A percentile compares a stretch with the other conserved stretches of the same genome.
These are phyloP conservation scores for Macadamia integrifolia DNA, from an alignment of 164 flowering plant species.

Conservation along the genomic window DNA sequence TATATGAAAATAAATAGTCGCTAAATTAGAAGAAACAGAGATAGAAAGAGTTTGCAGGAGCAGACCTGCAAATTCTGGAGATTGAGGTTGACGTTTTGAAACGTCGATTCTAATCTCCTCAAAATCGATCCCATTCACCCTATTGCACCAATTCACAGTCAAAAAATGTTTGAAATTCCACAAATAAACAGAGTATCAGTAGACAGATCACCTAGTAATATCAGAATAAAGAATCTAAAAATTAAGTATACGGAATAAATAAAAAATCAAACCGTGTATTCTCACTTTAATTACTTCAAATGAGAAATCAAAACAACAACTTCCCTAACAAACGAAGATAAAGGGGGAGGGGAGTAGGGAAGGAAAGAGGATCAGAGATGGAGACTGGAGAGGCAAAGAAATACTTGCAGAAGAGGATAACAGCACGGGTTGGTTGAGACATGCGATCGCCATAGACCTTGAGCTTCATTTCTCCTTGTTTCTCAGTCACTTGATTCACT, in stretches of 20 bases:
- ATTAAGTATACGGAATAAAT: neutral
- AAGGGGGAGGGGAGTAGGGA: no score
- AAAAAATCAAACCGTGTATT: neutral
- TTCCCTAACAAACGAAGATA: no score
- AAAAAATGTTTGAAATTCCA: no score
- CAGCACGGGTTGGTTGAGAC: conserved; percentile 88
- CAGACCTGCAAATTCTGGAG: conserved; percentile 62
- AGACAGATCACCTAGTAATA: no score
- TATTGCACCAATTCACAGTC: conserved; percentile 11
- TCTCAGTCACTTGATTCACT: no score
- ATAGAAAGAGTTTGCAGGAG: no score
- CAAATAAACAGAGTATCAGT: no score
- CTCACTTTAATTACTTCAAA: no score
- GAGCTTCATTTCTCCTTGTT: conserved; percentile 23
- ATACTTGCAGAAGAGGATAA: conserved; percentile 89
- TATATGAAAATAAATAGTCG: neutral
- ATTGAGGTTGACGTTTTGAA: conserved; percentile 40
- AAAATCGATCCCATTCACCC: conserved; percentile 66
- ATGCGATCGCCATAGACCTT: conserved; percentile 63
- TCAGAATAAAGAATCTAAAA: no score
- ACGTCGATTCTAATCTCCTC: conserved; percentile 64
- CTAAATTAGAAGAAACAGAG: neutral
- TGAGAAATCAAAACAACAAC: no score
- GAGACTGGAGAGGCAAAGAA: neutral
- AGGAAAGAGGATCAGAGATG: neutral